Evolutionary conservation across 768 basidiomycete genomes (phyloP).

Genomic region (Saitozyma podzolica): DNA sequence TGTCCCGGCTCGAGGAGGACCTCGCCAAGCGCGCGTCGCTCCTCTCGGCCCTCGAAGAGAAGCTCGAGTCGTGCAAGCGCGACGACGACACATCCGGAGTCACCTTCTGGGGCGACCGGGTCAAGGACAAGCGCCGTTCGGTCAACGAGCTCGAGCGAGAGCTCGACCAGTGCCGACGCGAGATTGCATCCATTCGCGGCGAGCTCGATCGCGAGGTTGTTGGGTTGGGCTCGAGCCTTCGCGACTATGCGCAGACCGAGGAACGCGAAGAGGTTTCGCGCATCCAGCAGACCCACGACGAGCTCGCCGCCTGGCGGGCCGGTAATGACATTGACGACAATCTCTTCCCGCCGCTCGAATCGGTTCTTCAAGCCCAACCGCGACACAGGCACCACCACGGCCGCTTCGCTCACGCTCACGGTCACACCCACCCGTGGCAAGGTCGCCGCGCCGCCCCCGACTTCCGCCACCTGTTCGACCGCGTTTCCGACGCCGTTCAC

Average conservation of each 20-base stretch:
- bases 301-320: constrained; percentile 39
- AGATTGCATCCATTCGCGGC: constrained; percentile 10
- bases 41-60: constrained; percentile 34
- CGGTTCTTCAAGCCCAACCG: constrained; percentile 18
- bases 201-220: constrained; percentile 19
- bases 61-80: constrained; percentile 16
- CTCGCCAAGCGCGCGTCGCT: constrained; percentile 24
- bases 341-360: constrained; percentile 42
- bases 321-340: constrained; percentile 23
- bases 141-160: constrained; percentile 21
- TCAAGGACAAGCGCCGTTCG: constrained; percentile 28
- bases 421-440: constrained; percentile 6
- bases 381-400: no score
- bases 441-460: background rate
- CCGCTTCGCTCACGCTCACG: no score
- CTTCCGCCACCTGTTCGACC: constrained; percentile 28
- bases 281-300: constrained; percentile 31
- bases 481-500: constrained; percentile 29
- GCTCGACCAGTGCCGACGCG: background rate
- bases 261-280: constrained; percentile 26
- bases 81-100: constrained; percentile 28
- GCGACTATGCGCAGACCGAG: constrained; percentile 24
- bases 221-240: constrained; percentile 9
- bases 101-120: constrained; percentile 38
- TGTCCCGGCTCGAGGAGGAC: constrained; percentile 19